Percentiles rank a stretch among this genome's conserved stretches.
phyloP scores from a whole-genome alignment of 2,329 filamentous ascomycete species.

The Sporothrix mexicana region DNA sequence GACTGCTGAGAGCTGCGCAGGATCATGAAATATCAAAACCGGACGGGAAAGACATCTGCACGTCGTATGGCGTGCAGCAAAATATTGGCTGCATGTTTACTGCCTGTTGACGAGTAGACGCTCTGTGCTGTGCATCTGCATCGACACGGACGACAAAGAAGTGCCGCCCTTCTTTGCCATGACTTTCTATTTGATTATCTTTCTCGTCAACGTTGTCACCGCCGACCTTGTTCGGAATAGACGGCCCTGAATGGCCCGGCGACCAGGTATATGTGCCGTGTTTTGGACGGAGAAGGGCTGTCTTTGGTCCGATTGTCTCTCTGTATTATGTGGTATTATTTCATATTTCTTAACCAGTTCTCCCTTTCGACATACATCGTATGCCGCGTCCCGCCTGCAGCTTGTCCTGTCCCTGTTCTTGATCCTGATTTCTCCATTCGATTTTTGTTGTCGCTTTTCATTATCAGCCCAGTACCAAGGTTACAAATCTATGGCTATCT shows the following conservation, averaged over 20 bases:
- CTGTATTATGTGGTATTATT: not conserved
- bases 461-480: conserved; percentile 1
- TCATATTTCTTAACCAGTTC: not conserved
- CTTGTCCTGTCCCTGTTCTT: not conserved
- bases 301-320: not conserved
- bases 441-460: not conserved
- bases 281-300: not conserved
- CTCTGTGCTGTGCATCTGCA: not conserved
- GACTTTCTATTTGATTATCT: not conserved
- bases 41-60: not conserved
- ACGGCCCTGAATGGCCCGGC: conserved; percentile 11
- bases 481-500: not conserved
- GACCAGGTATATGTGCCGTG: conserved; percentile 1
- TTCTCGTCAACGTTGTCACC: not conserved
- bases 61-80: conserved; percentile 15
- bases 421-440: not conserved
- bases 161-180: not conserved
- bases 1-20: not conserved
- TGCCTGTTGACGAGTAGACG: not conserved
- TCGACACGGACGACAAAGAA: not conserved
- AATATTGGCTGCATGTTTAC: not conserved
- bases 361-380: not conserved
- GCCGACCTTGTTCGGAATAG: not conserved
- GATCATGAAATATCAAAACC: not conserved
- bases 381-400: too few relatives aligned